A percentile compares a stretch with the other conserved stretches of the same genome.
Conservation (phyloP, 2,329 filamentous ascomycete species). For the Claviceps quebecensis region DNA sequence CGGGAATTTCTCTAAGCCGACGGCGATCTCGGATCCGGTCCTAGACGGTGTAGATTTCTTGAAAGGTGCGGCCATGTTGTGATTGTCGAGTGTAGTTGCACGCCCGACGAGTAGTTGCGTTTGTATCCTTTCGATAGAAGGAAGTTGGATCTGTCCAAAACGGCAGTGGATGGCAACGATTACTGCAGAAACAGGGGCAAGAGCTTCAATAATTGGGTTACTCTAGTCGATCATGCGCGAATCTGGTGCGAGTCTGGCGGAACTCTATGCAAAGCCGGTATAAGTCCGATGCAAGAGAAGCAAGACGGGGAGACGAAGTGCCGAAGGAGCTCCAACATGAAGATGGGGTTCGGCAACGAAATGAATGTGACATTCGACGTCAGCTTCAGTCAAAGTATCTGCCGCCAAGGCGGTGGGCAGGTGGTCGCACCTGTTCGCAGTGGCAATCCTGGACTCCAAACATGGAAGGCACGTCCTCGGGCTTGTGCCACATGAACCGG, state of each 20-base stretch:
- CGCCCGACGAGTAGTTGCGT: neutral
- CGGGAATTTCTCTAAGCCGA: neutral
- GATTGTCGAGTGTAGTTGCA: neutral
- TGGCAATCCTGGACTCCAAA: neutral
- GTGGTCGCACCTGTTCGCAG: slow-evolving; percentile 3
- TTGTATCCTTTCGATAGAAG: neutral
- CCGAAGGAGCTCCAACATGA: neutral
- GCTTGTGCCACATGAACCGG: neutral
- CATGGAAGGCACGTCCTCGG: neutral
- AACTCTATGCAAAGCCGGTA: neutral
- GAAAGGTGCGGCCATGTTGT: neutral
- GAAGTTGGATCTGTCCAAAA: neutral
- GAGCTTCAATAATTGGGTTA: neutral
- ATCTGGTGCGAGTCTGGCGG: neutral
- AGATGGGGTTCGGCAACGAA: neutral
- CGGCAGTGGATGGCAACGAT: neutral
- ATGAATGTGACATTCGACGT: neutral
- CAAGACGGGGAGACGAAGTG: neutral
- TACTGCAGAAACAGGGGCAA: neutral
- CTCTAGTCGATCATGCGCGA: neutral
- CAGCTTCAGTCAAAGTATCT: slow-evolving; percentile 1
- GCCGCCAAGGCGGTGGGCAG: slow-evolving; percentile 2
- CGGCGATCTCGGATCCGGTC: neutral
- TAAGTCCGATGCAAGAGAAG: neutral
- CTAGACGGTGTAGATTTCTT: neutral